Percentiles rank a stretch among this genome's conserved stretches.
phyloP scores from a whole-genome alignment of 2,329 filamentous ascomycete species.

The Leptographium radiaticola region DNA sequence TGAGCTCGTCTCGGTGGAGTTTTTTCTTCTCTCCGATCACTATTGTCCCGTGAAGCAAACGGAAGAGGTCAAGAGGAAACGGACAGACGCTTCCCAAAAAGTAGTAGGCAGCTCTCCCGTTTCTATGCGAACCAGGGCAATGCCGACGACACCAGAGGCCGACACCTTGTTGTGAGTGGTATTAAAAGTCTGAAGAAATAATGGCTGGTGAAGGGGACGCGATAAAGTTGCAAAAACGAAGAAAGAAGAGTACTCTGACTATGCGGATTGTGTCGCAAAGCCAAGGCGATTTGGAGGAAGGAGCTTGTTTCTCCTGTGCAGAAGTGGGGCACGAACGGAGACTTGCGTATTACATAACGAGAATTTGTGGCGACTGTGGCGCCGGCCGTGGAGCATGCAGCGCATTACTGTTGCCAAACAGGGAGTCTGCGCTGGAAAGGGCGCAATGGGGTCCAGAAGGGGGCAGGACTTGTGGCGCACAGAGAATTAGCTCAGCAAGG shows the following conservation, averaged over 20 bases:
- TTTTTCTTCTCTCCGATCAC: background rate
- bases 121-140: too few species aligned
- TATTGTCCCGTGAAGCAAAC: background rate
- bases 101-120: background rate
- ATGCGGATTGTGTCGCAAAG: slow-evolving; percentile 1
- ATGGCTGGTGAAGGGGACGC: too few species aligned
- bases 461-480: too few species aligned
- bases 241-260: background rate
- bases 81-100: background rate
- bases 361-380: background rate
- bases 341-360: background rate
- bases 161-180: too few species aligned
- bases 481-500: too few species aligned
- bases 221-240: background rate
- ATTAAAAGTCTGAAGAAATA: background rate
- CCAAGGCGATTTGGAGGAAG: background rate
- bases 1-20: background rate
- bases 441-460: too few species aligned
- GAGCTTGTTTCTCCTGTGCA: background rate
- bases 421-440: too few species aligned
- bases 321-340: too few species aligned
- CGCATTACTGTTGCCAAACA: too few species aligned
- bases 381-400: background rate
- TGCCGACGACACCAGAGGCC: too few species aligned
- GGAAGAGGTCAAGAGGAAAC: background rate